phyloP scores from a whole-genome alignment of 208 protist genomes.

The Leishmania lainsoni region DNA sequence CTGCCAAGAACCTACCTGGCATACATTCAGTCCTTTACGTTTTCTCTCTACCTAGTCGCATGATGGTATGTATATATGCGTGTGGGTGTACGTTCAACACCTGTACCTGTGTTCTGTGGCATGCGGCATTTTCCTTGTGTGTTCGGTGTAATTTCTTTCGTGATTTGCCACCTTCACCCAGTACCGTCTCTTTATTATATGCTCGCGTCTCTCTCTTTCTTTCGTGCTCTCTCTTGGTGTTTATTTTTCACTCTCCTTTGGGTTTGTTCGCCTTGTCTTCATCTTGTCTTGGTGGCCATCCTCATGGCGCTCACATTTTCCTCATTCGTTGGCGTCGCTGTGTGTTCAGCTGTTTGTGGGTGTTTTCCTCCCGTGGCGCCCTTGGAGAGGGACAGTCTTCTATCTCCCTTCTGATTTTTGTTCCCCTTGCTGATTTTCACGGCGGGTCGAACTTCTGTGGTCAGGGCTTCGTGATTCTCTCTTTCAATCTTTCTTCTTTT shows the following conservation, averaged over 20 bases:
- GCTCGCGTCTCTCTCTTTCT: neutral
- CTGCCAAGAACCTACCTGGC: too few relatives aligned
- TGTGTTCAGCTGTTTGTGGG: neutral
- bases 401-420: neutral
- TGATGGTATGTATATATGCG: too few relatives aligned
- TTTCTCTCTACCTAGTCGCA: too few relatives aligned
- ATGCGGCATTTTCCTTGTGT: too few relatives aligned
- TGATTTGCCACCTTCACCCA: too few relatives aligned
- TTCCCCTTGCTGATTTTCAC: neutral
- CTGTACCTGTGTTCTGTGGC: too few relatives aligned
- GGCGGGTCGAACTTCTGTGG: neutral
- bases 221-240: slow-evolving; percentile 1
- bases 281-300: too few relatives aligned
- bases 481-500: neutral
- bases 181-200: neutral
- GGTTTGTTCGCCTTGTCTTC: too few relatives aligned
- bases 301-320: neutral
- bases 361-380: neutral
- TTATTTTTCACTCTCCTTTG: neutral
- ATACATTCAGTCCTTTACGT: too few relatives aligned
- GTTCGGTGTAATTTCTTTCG: too few relatives aligned
- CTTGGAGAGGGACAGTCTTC: neutral
- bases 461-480: neutral
- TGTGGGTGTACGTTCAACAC: too few relatives aligned
- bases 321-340: neutral